Conservation (phyloP, 768 basidiomycete species). For the Boletus rex-veris region DNA sequence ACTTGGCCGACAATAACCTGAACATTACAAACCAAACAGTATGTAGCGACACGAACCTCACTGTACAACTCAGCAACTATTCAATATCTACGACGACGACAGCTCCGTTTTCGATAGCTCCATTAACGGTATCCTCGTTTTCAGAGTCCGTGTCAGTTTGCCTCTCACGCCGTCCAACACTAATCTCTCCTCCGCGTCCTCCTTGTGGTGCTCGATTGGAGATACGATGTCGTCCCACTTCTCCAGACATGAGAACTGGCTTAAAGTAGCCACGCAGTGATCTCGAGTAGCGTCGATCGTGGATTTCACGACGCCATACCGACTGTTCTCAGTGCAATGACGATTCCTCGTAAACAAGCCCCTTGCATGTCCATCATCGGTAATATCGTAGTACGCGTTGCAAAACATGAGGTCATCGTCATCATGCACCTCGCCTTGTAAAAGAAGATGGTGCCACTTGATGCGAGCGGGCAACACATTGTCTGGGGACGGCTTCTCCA, state of each 20-base stretch:
- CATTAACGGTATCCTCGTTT: too few relatives aligned
- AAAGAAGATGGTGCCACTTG: too few relatives aligned
- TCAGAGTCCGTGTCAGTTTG: background rate
- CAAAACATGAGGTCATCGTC: background rate
- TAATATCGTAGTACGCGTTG: background rate
- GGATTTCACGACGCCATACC: background rate
- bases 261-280: background rate
- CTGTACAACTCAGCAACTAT: too few relatives aligned
- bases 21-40: too few relatives aligned
- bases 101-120: too few relatives aligned
- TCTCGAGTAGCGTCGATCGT: background rate
- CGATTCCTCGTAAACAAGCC: background rate
- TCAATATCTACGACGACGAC: too few relatives aligned
- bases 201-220: background rate
- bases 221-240: background rate
- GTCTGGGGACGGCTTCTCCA: background rate
- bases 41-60: too few relatives aligned
- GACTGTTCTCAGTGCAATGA: background rate
- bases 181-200: background rate
- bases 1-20: too few relatives aligned
- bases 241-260: background rate
- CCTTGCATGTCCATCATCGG: background rate
- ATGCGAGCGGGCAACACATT: background rate
- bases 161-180: background rate
- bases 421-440: too few relatives aligned